Evolutionary conservation across 352 stramenopile genomes (phyloP), one percentile per base, ranked within the genome.

Genomic region (Blastocystis sp.): DNA sequence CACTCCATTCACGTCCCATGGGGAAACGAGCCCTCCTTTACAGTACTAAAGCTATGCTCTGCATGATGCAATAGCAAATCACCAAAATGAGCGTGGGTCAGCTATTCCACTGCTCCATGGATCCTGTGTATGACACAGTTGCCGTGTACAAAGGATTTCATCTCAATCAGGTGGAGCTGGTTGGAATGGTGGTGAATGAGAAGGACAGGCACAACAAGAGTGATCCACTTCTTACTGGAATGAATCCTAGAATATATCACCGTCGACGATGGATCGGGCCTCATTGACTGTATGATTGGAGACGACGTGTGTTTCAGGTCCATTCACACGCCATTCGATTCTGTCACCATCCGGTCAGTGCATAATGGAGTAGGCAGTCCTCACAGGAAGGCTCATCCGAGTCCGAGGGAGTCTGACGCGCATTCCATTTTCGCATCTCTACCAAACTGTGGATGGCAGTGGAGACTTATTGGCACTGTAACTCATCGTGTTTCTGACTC

Each of bases 241-340:
- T 50, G 4, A 67, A 26, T 1, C 35, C 16, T 69, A 85, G 74
- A 70, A 37, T 67, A 35, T 19, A 45, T 66, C 9, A 85, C 35
- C 35, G n/a, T 85, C 26, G 74, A 85, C 50, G 74, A 85, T 85
- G 74, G 74, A 70, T 69, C n/a, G 41, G 74, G 74, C 35, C 21
- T 85, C 1, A 31, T 85, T 51, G 74, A 85, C 33, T 85, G 74
- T 29, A 4, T 19, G 21, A 55, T 85, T 60, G 16, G 6, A 16
- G 45, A 55, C 9, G 45, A 1, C 16, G 45, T 55, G 45, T 55
- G 45, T 55, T 16, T 19, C 6, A 55, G 16, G 45, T 55, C 9
- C 16, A 6, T 55, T 19, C 9, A 55, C 6, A 6, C 6, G 16
- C 45, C 45, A 6, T 19, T 55, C 45, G 45, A 55, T 55, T 55